These are phyloP conservation scores for Citrus trifoliata DNA, from an alignment of 345 rosid species.

Conservation along the genomic window DNA sequence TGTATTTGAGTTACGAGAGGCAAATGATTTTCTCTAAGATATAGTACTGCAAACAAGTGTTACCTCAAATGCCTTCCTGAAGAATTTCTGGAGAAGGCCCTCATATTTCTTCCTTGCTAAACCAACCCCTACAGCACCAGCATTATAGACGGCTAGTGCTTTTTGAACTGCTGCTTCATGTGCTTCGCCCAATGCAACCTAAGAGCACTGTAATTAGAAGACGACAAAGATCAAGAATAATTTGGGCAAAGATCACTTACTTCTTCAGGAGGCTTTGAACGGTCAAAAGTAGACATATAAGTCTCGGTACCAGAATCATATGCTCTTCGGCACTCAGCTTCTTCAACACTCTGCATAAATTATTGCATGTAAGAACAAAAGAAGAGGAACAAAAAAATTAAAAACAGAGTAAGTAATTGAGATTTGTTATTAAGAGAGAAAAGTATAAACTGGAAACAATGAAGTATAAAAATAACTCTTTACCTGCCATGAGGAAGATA, in stretches of 20 bases:
- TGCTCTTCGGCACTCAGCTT: slow-evolving; percentile 92
- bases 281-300: slow-evolving; percentile 68
- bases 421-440: not conserved
- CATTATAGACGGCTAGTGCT: slow-evolving; percentile 61
- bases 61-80: slow-evolving; percentile 85
- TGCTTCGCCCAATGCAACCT: slow-evolving; percentile 84
- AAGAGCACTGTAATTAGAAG: slow-evolving; percentile 28
- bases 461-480: slow-evolving; percentile 18
- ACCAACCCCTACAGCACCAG: slow-evolving; percentile 87
- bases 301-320: slow-evolving; percentile 75
- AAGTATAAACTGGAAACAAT: not conserved
- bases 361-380: slow-evolving; percentile 1
- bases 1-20: not conserved
- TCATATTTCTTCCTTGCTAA: slow-evolving; percentile 74
- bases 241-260: slow-evolving; percentile 39
- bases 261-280: slow-evolving; percentile 79
- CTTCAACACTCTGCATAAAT: slow-evolving; percentile 87
- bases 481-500: slow-evolving; percentile 99
- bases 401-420: not conserved
- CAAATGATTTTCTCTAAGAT: not conserved
- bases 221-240: slow-evolving; percentile 16
- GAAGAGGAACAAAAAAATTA: not conserved
- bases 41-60: slow-evolving; percentile 5
- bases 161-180: slow-evolving; percentile 84
- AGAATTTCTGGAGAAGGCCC: slow-evolving; percentile 79